Evolutionary conservation across 2,329 filamentous ascomycete species (phyloP).

Genomic region (Microcyclospora tardicrescens): DNA sequence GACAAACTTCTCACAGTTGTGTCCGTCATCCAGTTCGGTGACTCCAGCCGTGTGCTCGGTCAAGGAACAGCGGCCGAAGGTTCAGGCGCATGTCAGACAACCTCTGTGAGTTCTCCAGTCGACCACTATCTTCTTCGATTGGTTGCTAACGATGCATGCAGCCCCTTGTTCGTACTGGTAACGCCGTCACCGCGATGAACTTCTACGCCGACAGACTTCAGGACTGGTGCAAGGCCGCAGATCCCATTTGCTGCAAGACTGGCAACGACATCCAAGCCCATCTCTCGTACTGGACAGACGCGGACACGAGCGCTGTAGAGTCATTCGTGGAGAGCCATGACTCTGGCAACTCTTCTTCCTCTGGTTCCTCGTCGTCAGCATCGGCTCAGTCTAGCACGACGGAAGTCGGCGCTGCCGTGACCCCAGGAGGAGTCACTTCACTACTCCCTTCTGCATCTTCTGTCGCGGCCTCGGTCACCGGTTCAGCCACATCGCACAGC

Average conservation of each 20-base stretch:
- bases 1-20: no score
- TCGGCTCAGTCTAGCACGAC: neutral
- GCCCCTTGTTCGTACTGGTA: slow-evolving; percentile 1
- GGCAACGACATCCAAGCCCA: slow-evolving; percentile 1
- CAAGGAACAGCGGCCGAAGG: slow-evolving; percentile 1
- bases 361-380: neutral
- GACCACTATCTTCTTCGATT: neutral
- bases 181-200: neutral
- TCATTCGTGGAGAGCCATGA: slow-evolving; percentile 1
- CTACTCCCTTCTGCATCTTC: no score
- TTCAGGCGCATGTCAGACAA: neutral
- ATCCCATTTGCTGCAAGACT: slow-evolving; percentile 2
- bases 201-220: neutral
- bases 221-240: slow-evolving; percentile 1
- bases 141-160: neutral
- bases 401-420: no score
- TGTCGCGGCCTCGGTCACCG: no score
- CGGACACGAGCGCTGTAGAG: slow-evolving; percentile 1
- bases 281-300: slow-evolving; percentile 1
- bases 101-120: neutral
- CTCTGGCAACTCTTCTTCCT: neutral
- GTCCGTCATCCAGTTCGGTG: no score
- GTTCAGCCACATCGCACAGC: no score
- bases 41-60: neutral
- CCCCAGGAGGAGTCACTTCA: no score